These are phyloP conservation scores for Calonectria honghensis DNA, from an alignment of 2,329 filamentous ascomycete genomes.

Conservation along the genomic window DNA sequence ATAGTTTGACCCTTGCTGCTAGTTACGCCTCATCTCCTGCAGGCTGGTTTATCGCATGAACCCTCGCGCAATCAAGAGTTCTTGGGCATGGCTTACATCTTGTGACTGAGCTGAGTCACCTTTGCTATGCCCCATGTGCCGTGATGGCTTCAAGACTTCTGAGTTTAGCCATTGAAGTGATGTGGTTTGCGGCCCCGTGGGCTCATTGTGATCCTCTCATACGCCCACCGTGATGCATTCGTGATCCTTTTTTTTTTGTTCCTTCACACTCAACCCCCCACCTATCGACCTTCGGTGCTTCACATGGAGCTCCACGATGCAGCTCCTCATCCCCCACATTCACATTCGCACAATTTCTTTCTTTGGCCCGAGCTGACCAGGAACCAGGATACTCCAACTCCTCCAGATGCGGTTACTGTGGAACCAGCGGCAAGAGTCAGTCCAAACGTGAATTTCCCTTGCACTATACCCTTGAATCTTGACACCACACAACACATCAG, in stretches of 20 bases:
- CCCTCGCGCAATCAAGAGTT: background rate
- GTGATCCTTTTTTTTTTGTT: constrained; percentile 5
- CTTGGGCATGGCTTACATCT: constrained; percentile 11
- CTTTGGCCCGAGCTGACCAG: constrained; percentile 45
- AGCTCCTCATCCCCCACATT: constrained; percentile 51
- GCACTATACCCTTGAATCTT: constrained; percentile 37
- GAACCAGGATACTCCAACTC: constrained; percentile 70
- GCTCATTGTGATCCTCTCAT: constrained; percentile 22
- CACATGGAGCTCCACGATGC: constrained; percentile 36
- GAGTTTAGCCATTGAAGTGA: constrained; percentile 13
- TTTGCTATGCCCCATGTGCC: background rate
- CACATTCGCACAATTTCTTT: constrained; percentile 37
- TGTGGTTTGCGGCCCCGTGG: constrained; percentile 20
- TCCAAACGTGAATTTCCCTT: constrained; percentile 65
- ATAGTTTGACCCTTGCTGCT: constrained; percentile 17
- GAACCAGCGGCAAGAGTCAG: constrained; percentile 68
- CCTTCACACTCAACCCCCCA: constrained; percentile 37
- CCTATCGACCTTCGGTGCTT: constrained; percentile 37
- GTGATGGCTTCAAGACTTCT: constrained; percentile 26
- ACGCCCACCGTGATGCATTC: constrained; percentile 9
- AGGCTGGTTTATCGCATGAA: constrained; percentile 16
- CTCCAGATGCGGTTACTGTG: constrained; percentile 73
- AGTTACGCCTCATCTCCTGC: constrained; percentile 26
- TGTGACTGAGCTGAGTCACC: constrained; percentile 29
- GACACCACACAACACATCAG: constrained; percentile 35